Percentiles rank a stretch among this genome's conserved stretches.
Conservation (phyloP, 2,329 filamentous ascomycete genomes). For the Didymella lethalis region DNA sequence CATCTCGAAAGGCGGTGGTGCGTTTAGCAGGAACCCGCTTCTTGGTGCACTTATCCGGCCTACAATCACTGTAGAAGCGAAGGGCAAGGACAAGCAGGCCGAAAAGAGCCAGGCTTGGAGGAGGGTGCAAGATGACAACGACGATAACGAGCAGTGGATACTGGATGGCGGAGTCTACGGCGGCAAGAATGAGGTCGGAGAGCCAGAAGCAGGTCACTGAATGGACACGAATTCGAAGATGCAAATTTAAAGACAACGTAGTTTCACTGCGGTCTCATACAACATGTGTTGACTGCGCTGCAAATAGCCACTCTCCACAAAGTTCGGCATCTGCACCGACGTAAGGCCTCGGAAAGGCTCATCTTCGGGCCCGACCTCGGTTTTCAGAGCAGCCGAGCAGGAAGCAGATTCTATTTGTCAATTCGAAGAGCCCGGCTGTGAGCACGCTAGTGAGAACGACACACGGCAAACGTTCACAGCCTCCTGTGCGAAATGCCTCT, state of each 20-base stretch:
- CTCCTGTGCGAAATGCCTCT: background rate
- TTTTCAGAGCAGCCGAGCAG: background rate
- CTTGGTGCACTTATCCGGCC: slow-evolving; percentile 72
- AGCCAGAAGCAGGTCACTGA: slow-evolving; percentile 28
- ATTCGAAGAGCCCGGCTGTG: background rate
- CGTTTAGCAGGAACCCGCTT: slow-evolving; percentile 74
- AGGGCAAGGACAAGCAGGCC: slow-evolving; percentile 55
- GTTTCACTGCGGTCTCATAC: too few relatives aligned
- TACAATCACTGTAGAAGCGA: slow-evolving; percentile 60
- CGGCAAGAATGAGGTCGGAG: slow-evolving; percentile 29
- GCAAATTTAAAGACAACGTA: too few relatives aligned
- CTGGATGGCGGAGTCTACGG: slow-evolving; percentile 61
- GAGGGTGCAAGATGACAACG: slow-evolving; percentile 61
- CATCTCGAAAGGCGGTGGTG: slow-evolving; percentile 56
- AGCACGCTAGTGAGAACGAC: background rate
- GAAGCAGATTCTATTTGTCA: background rate
- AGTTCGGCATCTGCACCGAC: slow-evolving; percentile 4
- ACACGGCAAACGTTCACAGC: background rate
- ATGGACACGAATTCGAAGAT: background rate
- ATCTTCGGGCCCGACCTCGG: background rate
- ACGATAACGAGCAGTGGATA: slow-evolving; percentile 63
- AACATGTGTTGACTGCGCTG: background rate
- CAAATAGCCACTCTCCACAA: background rate
- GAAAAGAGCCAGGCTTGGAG: slow-evolving; percentile 56
- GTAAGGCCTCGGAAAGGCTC: background rate